Percentiles rank a stretch among this genome's conserved stretches.
Conservation (phyloP, 257 asterid species). For the Solanum medicagineum region DNA sequence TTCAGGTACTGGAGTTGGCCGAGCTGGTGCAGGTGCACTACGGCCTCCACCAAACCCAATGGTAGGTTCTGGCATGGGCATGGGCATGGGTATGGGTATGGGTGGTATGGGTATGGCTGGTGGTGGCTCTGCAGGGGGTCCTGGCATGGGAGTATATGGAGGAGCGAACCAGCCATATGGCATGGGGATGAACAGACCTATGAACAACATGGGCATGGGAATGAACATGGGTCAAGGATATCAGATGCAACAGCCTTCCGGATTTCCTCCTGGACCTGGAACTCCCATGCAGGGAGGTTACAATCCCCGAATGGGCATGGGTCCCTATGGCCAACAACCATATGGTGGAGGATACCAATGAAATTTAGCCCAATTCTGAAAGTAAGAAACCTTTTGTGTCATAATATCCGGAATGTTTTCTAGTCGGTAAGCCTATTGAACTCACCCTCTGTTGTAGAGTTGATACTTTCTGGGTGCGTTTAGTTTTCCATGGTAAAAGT, state of each 20-base stretch:
- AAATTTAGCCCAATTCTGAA: background rate
- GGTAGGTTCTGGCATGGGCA: slow-evolving; percentile 46
- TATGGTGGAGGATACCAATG: slow-evolving; percentile 78
- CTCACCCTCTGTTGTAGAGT: slow-evolving; percentile 1
- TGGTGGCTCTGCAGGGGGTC: slow-evolving; percentile 13
- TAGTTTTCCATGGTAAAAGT: background rate
- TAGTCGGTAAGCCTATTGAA: background rate
- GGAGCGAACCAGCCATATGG: slow-evolving; percentile 21
- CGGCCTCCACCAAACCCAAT: slow-evolving; percentile 48
- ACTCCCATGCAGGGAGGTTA: slow-evolving; percentile 44
- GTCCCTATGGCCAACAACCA: slow-evolving; percentile 60
- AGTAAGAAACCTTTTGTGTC: background rate
- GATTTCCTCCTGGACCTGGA: slow-evolving; percentile 46
- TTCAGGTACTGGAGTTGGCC: slow-evolving; percentile 87
- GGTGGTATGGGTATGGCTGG: slow-evolving; percentile 30
- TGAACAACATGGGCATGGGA: slow-evolving; percentile 24
- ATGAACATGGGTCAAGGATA: slow-evolving; percentile 12
- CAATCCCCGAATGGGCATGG: slow-evolving; percentile 58
- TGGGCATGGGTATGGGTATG: background rate
- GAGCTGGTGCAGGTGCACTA: slow-evolving; percentile 66
- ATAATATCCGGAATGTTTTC: background rate
- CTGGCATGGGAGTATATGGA: slow-evolving; percentile 22
- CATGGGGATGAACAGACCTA: slow-evolving; percentile 8
- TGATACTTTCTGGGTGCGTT: background rate
- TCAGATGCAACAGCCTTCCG: slow-evolving; percentile 18